Evolutionary conservation across 1,284 basidiomycete genomes (phyloP), one percentile per base, ranked within the genome.

Genomic region (Fomitiporia mediterranea): DNA sequence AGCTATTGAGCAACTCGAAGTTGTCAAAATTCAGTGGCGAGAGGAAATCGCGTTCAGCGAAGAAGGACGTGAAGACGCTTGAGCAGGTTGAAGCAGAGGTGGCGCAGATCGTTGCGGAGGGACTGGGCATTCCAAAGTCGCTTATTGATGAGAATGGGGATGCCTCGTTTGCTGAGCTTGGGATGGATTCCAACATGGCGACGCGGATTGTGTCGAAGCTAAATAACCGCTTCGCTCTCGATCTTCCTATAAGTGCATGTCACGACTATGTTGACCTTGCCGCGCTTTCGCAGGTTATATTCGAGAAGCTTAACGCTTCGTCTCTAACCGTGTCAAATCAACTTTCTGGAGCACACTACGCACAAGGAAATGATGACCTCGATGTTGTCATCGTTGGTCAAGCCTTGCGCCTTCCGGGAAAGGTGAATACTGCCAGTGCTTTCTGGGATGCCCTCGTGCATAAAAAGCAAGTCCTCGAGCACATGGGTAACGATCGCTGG

Each of bases 351-450:
- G 15, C 27, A 2, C 17, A 21, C 4, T 11, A 9, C 23, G 17
- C 13, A 9, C 4, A 3, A 21, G 34, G n/a, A 15, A 40, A 69
- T 52, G 68, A 70, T 21, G 44, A 30, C 27, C 11, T 13, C 25
- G 44, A 46, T 13, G 64, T 72, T 8, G 71, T 71, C 44, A 68
- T 72, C 46, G 68, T 72, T 32, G 71, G 71, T 4, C 68, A 71
- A 52, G 66, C 71, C 4, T 56, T 72, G 13, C 66, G 70, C 25
- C 63, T 72, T 27, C 71, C 71, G 2, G 70, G 70, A 6, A 67
- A 65, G 35, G 66, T 72, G 30, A 63, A 68, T 52, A 64, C 60
- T 39, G 59, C 65, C 2, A 61, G 63, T 34, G 56, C 59, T 15
- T 67, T 72, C 56, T 71, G 71, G 70, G 60, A 68, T 32, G 70